Percentiles rank a stretch among this genome's conserved stretches.
Evolutionary conservation across 495 filamentous ascomycete species (phyloP).

Genomic region (Hyaloscypha variabilis): DNA sequence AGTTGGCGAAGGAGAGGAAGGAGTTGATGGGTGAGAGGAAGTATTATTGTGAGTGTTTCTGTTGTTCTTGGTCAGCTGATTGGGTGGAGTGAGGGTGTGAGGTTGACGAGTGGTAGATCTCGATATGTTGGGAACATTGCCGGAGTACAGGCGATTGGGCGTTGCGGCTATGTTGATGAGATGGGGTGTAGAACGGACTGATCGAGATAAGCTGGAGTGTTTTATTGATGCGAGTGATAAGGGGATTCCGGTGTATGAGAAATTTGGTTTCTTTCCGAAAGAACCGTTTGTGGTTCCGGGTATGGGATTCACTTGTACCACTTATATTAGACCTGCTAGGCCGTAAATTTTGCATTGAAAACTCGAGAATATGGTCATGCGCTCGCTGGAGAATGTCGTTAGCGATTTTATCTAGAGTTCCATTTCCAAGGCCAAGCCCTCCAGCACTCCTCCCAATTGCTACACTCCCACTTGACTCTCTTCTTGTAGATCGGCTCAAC

Average conservation of each 20-base stretch:
- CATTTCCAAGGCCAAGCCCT: slow-evolving; percentile 29
- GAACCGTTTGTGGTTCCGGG: slow-evolving; percentile 20
- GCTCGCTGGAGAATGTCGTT: too few relatives aligned
- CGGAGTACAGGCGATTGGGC: slow-evolving; percentile 39
- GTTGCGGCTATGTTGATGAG: slow-evolving; percentile 41
- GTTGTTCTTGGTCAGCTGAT: too few relatives aligned
- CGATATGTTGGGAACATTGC: slow-evolving; percentile 42
- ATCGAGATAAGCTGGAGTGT: slow-evolving; percentile 36
- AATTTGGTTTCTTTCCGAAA: slow-evolving; percentile 16
- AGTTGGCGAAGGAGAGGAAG: neutral
- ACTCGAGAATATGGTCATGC: neutral
- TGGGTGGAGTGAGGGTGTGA: too few relatives aligned
- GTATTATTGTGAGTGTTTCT: slow-evolving; percentile 11
- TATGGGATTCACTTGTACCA: neutral
- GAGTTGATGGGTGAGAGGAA: neutral
- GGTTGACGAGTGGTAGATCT: slow-evolving; percentile 27
- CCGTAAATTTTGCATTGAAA: neutral
- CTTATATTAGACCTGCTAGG: neutral
- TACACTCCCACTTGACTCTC: slow-evolving; percentile 5
- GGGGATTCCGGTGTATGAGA: slow-evolving; percentile 25
- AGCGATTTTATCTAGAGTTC: too few relatives aligned
- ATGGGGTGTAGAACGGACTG: slow-evolving; percentile 45
- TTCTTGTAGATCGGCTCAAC: neutral
- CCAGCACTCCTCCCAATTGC: slow-evolving; percentile 6
- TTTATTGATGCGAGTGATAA: slow-evolving; percentile 25